Conservation (phyloP, 495 filamentous ascomycete species). For the Filosporella fistucella region DNA sequence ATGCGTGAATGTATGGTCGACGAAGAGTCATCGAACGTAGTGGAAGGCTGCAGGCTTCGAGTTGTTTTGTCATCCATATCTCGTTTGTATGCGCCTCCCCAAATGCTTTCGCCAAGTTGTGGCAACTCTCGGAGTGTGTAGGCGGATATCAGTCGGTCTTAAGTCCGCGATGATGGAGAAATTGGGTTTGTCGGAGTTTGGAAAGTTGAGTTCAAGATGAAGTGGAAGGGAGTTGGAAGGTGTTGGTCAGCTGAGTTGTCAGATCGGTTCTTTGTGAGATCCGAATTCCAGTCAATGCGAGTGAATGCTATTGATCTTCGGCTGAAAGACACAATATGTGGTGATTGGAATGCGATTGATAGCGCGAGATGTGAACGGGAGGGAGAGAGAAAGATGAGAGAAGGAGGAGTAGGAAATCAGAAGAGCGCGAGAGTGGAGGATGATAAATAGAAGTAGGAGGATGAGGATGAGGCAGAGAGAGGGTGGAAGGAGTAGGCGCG, state of each 20-base stretch:
- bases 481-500: not conserved
- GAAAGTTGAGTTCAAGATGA: conserved; percentile 1
- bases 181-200: conserved; percentile 10
- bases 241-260: conserved; percentile 18
- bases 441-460: conserved; percentile 13
- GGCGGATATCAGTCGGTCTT: conserved; percentile 16
- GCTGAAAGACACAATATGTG: conserved; percentile 6
- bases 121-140: conserved; percentile 16
- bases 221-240: not conserved
- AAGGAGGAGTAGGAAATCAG: conserved; percentile 15
- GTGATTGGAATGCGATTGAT: conserved; percentile 9
- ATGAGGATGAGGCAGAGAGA: conserved; percentile 6
- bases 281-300: conserved; percentile 24
- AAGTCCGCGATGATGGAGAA: conserved; percentile 16
- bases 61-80: conserved; percentile 25
- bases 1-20: conserved; percentile 14
- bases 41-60: conserved; percentile 23
- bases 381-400: not conserved
- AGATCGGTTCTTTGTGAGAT: conserved; percentile 22
- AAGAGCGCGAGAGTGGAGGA: conserved; percentile 20
- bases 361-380: not conserved
- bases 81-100: conserved; percentile 15
- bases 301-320: conserved; percentile 5
- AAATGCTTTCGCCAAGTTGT: conserved; percentile 11
- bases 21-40: conserved; percentile 21